A percentile compares a stretch with the other conserved stretches of the same genome.
Conservation (phyloP, 352 stramenopile species). For the Phytophthora tubulina region DNA sequence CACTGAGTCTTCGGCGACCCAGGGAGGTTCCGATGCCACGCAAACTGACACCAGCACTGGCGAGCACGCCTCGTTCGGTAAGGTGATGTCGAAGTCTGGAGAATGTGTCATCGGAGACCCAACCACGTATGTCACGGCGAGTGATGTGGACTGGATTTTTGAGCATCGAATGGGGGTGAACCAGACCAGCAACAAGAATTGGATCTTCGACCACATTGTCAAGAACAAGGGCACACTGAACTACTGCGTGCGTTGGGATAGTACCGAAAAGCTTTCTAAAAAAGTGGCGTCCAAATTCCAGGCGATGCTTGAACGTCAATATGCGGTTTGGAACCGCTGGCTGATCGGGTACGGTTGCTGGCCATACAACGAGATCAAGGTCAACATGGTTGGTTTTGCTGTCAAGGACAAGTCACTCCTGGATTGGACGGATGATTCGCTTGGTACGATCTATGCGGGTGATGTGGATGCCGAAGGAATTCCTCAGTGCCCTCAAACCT, state of each 20-base stretch:
- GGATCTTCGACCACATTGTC: conserved; percentile 58
- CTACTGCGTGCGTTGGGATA: conserved; percentile 58
- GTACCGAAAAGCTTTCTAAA: conserved; percentile 44
- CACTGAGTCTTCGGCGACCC: conserved; percentile 4
- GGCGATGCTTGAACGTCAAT: conserved; percentile 49
- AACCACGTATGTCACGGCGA: conserved; percentile 31
- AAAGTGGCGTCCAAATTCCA: conserved; percentile 47
- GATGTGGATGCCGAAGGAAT: conserved; percentile 40
- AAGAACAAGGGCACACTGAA: conserved; percentile 50
- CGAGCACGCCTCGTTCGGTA: conserved; percentile 38
- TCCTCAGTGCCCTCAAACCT: conserved; percentile 41
- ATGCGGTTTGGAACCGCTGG: conserved; percentile 50
- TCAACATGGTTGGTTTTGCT: conserved; percentile 35
- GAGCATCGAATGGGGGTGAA: conserved; percentile 40
- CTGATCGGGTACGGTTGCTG: conserved; percentile 37
- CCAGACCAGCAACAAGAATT: conserved; percentile 40
- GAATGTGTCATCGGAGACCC: conserved; percentile 39
- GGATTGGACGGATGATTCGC: conserved; percentile 31
- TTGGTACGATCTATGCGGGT: conserved; percentile 39
- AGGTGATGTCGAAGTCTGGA: conserved; percentile 35
- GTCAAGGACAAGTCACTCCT: conserved; percentile 21
- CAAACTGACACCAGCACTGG: conserved; percentile 19
- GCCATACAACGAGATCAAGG: conserved; percentile 32
- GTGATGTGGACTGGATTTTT: conserved; percentile 30
- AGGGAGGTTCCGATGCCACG: conserved; percentile 21